Evolutionary conservation across 768 basidiomycete genomes (phyloP), one percentile per base, ranked within the genome.

Genomic region (Gloeopeniophorella convolvens): DNA sequence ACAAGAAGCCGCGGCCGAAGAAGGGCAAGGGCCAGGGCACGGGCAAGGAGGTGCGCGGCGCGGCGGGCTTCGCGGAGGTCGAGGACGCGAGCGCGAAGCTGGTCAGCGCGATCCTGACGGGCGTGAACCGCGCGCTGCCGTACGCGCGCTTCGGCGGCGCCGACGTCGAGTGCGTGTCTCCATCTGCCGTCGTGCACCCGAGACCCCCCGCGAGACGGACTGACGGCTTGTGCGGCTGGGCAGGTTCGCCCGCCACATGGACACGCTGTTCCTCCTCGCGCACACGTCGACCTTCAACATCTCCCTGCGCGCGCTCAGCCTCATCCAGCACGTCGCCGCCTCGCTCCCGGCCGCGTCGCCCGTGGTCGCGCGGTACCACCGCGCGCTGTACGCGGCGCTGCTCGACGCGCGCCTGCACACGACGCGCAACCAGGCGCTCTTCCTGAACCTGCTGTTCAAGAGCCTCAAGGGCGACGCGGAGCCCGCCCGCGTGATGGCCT

Each of bases 221-320:
- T n/a, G n/a, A n/a, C n/a, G n/a, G n/a, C n/a, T n/a, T n/a, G n/a
- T n/a, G n/a, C n/a, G n/a, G n/a, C 16, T 37, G 23, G 9, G 31
- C 59, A 92, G 89, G 23, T 81, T 98, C 59, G 77, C 81, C 57
- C 77, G 82, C 47, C 93, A 97, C 59, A 86, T 96, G 62, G 86
- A 92, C 64, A 92, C 90, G 0, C 80, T 97, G 18, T 98, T 97
- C 76, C 76, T 84, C 37, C 92, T 99, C 61, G 94, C 92, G 2
- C 95, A 97, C 67, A 87, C 79, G 7, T 93, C 91, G 7, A 96
- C 93, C 0, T 99, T 99, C 79, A 96, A 95, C 65, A 92, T 92
- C 61, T 91, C 91, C 9, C 78, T 98, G 4, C 95, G 95, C 64
- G 89, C 94, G 0, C 79, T 98, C 1, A 77, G 87, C 32, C 76